Base-by-base conservation (phyloP, 140 eudicot species). In the Anethum foeniculum region DNA sequence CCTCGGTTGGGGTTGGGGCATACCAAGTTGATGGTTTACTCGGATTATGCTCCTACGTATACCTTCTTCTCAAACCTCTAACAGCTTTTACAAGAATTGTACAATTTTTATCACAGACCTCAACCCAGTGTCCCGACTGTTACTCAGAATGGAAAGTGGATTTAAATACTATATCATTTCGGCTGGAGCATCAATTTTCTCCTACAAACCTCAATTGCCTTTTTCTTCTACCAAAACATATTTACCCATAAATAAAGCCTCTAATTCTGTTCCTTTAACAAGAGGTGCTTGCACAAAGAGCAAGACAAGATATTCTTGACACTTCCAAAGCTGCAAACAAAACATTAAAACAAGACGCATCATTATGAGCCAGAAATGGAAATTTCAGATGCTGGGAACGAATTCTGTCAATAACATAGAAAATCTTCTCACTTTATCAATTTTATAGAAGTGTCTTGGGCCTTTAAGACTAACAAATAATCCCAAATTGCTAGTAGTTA, bases 1-100 rank as follows among this genome's bases (percentile, higher is more conserved):
- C 78, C 62, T 80, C 78, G 71, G 51, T 64, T 84, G 83, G 62
- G 88, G 81, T 80, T 76, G 83, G 71, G 80, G 84, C 78, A 87
- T 79, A 76, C 79, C 81, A 77, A 64, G 80, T 79, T 65, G 69
- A 36, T 60, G 34, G 32, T 79, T 67, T 64, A 12, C 18, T 36
- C 49, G 30, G 75, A 64, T 34, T 75, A n/a, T 69, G 62, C 34
- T 39, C 76, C 74, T 51, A 74, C 78, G 54, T 28, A 79, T 28
- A 79, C 16, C 79, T 39, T 62, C 69, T 62, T 41, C 46, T 56
- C 46, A 62, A 79, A 79, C 23, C 38, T 58, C 36, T 23, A 41
- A 38, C 54, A 44, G 81, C 41, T 62, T 79, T 7, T 62, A 56
- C 52, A 77, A 18, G 5, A 38, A 19, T 15, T 77, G 11, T 28